phyloP scores from a whole-genome alignment of 2,329 filamentous ascomycete genomes.

The Sordariomycetes sp. region DNA sequence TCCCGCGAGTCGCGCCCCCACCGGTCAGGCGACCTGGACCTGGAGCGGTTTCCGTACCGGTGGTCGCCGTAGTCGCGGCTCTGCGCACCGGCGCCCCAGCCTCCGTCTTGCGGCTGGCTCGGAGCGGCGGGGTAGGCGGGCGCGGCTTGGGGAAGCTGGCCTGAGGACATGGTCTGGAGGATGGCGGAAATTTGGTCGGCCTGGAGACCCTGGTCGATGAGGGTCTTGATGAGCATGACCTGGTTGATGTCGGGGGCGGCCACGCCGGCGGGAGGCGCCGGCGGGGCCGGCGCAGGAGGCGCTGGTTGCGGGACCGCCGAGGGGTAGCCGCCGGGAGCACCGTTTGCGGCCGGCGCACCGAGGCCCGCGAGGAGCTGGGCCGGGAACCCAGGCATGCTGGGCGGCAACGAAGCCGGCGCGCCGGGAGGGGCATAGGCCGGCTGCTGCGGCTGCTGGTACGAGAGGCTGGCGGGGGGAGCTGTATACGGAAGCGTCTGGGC shows the following conservation, averaged over 20 bases:
- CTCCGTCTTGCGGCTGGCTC: slow-evolving; percentile 22
- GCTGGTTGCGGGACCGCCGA: slow-evolving; percentile 46
- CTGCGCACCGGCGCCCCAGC: neutral
- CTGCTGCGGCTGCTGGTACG: slow-evolving; percentile 13
- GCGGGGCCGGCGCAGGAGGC: slow-evolving; percentile 17
- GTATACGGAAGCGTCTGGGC: slow-evolving; percentile 17
- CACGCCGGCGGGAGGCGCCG: slow-evolving; percentile 18
- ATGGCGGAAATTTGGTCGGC: slow-evolving; percentile 60
- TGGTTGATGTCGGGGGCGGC: slow-evolving; percentile 35
- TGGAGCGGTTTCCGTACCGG: slow-evolving; percentile 39
- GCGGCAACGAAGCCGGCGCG: slow-evolving; percentile 4
- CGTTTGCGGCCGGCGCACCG: slow-evolving; percentile 10
- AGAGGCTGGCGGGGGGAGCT: slow-evolving; percentile 15
- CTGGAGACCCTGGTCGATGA: slow-evolving; percentile 62
- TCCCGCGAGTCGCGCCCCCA: slow-evolving; percentile 56
- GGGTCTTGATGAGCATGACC: slow-evolving; percentile 59
- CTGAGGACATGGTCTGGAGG: slow-evolving; percentile 37
- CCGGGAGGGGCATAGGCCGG: slow-evolving; percentile 7
- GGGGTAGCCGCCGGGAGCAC: slow-evolving; percentile 29
- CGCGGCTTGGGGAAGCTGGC: slow-evolving; percentile 15
- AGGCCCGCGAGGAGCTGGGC: slow-evolving; percentile 6
- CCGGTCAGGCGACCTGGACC: slow-evolving; percentile 68
- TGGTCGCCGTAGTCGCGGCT: neutral
- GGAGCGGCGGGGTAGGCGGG: slow-evolving; percentile 22
- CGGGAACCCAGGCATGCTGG: neutral